A percentile compares a stretch with the other conserved stretches of the same genome.
These are phyloP conservation scores for Cercospora janseana DNA, from an alignment of 2,329 filamentous ascomycete genomes.

Conservation along the genomic window DNA sequence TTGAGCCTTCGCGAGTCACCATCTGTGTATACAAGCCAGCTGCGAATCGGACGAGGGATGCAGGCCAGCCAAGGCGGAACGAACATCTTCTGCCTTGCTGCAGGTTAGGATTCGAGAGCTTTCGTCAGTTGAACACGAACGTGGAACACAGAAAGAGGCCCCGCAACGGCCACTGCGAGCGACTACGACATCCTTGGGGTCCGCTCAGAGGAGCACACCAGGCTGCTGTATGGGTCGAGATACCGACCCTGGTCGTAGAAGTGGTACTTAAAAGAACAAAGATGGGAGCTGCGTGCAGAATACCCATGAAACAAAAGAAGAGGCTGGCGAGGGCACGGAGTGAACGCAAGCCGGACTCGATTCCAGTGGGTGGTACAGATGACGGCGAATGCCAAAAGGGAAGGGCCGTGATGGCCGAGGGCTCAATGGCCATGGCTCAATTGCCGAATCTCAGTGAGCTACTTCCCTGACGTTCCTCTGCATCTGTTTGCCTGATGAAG, in stretches of 20 bases:
- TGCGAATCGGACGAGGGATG: background rate
- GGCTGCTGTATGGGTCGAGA: slow-evolving; percentile 4
- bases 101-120: background rate
- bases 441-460: no score
- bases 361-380: no score
- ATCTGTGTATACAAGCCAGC: slow-evolving; percentile 1
- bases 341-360: no score
- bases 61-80: background rate
- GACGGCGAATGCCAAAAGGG: no score
- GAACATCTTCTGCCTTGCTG: background rate
- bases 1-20: slow-evolving; percentile 2
- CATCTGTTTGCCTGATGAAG: no score
- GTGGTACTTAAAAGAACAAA: slow-evolving; percentile 12
- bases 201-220: slow-evolving; percentile 11
- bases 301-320: no score
- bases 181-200: slow-evolving; percentile 16
- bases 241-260: slow-evolving; percentile 6
- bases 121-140: background rate
- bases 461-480: no score
- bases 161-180: slow-evolving; percentile 5
- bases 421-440: no score
- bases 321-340: no score
- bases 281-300: no score
- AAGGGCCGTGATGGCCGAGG: no score
- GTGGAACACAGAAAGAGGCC: slow-evolving; percentile 11